These are phyloP conservation scores for Cornus controversa DNA, from an alignment of 148 eudicot species.

Conservation along the genomic window DNA sequence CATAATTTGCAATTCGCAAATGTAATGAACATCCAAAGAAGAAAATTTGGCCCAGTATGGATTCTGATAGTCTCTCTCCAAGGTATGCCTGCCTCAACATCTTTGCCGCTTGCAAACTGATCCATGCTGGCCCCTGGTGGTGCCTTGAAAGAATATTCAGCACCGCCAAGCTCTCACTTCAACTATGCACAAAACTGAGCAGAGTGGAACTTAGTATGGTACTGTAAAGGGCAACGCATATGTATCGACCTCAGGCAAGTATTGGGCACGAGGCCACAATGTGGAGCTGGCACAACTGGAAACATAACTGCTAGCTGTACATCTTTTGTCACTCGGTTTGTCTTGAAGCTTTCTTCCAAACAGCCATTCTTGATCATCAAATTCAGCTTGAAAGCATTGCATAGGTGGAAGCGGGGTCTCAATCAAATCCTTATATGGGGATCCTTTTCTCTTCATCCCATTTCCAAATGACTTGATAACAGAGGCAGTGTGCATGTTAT, in stretches of 20 bases:
- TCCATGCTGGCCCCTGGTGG: background rate
- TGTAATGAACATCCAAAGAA: no score
- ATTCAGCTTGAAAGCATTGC: background rate
- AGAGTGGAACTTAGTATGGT: slow-evolving; percentile 47
- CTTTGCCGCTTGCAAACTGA: no score
- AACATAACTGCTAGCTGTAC: slow-evolving; percentile 8
- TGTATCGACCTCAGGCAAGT: slow-evolving; percentile 43
- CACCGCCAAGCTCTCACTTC: background rate
- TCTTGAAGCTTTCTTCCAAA: slow-evolving; percentile 26
- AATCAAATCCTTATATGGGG: slow-evolving; percentile 33
- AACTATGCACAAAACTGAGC: slow-evolving; percentile 4
- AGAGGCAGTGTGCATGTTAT: background rate
- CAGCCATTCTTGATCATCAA: slow-evolving; percentile 62
- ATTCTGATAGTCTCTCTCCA: no score
- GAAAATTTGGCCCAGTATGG: no score
- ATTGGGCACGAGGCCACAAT: slow-evolving; percentile 44
- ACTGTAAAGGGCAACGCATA: slow-evolving; percentile 64
- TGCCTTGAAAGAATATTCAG: slow-evolving; percentile 7
- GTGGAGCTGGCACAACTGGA: slow-evolving; percentile 11
- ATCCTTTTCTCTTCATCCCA: slow-evolving; percentile 22
- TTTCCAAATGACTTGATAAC: slow-evolving; percentile 4
- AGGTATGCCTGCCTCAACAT: no score
- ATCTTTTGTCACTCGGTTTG: slow-evolving; percentile 3
- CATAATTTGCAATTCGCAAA: no score
- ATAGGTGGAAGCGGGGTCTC: slow-evolving; percentile 32